Evolutionary conservation across 2,329 filamentous ascomycete species (phyloP).

Genomic region (Colletotrichum gloeosporioides): DNA sequence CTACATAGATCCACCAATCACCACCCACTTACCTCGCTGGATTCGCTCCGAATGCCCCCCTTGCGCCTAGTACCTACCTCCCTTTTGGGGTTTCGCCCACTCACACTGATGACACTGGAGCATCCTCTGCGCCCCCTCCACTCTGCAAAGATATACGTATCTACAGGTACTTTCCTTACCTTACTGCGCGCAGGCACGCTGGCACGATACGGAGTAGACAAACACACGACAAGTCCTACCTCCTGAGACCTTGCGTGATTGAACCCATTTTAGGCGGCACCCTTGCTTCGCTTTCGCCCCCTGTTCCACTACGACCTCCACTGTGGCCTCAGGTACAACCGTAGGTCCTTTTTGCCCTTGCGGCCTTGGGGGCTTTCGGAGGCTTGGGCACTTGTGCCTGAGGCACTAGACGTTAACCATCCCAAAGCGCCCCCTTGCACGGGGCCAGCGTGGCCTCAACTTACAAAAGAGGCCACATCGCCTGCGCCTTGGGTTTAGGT

Average conservation of each 20-base stretch:
- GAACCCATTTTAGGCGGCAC: background rate
- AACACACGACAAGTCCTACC: background rate
- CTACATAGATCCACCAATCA: constrained; percentile 5
- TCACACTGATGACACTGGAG: background rate
- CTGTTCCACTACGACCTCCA: background rate
- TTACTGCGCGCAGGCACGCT: background rate
- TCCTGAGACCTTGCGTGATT: constrained; percentile 13
- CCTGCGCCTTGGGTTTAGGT: background rate
- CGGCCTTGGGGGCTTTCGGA: background rate
- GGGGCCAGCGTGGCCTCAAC: constrained; percentile 21
- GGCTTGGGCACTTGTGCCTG: background rate
- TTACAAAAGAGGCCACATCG: constrained; percentile 26
- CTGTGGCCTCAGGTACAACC: background rate
- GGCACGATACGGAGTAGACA: background rate
- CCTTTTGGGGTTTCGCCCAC: constrained; percentile 2
- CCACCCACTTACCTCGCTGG: background rate
- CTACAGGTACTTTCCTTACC: background rate
- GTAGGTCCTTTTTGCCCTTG: background rate
- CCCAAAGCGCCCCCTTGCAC: background rate
- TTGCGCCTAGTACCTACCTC: background rate
- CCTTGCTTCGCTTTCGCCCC: background rate
- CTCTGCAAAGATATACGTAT: background rate
- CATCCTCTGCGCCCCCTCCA: background rate
- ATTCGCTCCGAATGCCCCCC: background rate
- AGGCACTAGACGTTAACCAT: background rate